A percentile compares a stretch with the other conserved stretches of the same genome.
phyloP scores from a whole-genome alignment of 2,329 filamentous ascomycete genomes.

The Aspergillus aculeatinus region DNA sequence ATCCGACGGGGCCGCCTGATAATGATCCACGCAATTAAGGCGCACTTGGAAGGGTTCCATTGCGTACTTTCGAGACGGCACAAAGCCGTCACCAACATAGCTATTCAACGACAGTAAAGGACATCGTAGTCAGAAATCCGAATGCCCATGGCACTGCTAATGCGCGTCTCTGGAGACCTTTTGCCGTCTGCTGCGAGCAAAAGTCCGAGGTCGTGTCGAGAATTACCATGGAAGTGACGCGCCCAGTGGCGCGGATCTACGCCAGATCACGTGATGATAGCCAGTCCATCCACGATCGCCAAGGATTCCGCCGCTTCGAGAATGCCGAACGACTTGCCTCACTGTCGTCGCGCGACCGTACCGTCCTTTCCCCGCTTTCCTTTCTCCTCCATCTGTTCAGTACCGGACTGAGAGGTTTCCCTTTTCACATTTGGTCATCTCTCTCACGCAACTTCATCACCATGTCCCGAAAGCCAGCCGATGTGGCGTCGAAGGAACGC shows the following conservation, averaged over 20 bases:
- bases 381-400: neutral
- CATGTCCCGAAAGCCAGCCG: slow-evolving; percentile 50
- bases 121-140: slow-evolving; percentile 7
- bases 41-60: slow-evolving; percentile 84
- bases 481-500: slow-evolving; percentile 71
- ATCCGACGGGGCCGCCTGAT: slow-evolving; percentile 74
- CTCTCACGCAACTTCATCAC: neutral
- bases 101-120: slow-evolving; percentile 11
- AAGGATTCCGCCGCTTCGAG: slow-evolving; percentile 3
- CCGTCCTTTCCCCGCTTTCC: neutral
- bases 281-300: slow-evolving; percentile 10
- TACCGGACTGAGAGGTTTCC: neutral
- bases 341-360: neutral
- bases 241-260: slow-evolving; percentile 25
- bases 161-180: neutral
- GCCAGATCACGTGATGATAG: slow-evolving; percentile 30
- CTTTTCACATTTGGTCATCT: neutral
- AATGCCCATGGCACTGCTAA: slow-evolving; percentile 1
- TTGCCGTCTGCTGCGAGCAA: neutral
- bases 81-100: slow-evolving; percentile 27
- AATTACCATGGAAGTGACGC: slow-evolving; percentile 13
- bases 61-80: slow-evolving; percentile 21
- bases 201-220: neutral
- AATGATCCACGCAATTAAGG: slow-evolving; percentile 94
- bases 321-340: neutral